phyloP scores from a whole-genome alignment of 2,329 filamentous ascomycete species.

The Claviceps quebecensis region DNA sequence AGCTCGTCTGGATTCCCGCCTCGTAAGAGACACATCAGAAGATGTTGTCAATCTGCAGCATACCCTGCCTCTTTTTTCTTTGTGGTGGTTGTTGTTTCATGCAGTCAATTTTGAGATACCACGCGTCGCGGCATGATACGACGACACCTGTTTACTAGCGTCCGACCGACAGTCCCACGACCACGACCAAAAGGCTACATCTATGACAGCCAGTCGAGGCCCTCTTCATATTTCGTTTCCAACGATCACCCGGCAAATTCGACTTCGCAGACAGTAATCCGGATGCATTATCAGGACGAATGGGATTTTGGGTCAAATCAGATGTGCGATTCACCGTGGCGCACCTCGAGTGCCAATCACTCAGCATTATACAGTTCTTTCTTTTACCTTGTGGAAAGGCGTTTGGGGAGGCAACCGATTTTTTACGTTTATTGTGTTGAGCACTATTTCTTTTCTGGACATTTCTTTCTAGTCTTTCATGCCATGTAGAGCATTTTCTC shows the following conservation, averaged over 20 bases:
- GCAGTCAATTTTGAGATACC: not conserved
- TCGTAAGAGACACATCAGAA: slow-evolving; percentile 5
- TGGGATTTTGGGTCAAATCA: not conserved
- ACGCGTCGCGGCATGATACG: not conserved
- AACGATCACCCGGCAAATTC: not conserved
- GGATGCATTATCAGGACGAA: not conserved
- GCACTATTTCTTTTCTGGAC: not conserved
- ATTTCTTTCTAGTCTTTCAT: not conserved
- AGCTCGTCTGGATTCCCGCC: slow-evolving; percentile 40
- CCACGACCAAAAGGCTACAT: not conserved
- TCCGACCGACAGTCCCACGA: not conserved
- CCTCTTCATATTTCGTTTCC: not conserved
- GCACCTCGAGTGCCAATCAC: slow-evolving; percentile 1
- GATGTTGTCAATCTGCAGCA: not conserved
- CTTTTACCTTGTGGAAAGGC: not conserved
- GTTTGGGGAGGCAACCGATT: slow-evolving; percentile 2
- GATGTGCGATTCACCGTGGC: not conserved
- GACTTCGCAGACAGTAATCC: not conserved
- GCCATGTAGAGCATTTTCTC: slow-evolving; percentile 1
- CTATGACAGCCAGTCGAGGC: not conserved
- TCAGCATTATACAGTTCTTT: not conserved
- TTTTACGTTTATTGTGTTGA: slow-evolving; percentile 1
- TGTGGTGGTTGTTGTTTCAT: not conserved
- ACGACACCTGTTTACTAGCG: not conserved
- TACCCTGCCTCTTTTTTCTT: not conserved